A percentile compares a stretch with the other conserved stretches of the same genome.
Evolutionary conservation across 768 basidiomycete species (phyloP).

Genomic region (Pleurotus cornucopiae): DNA sequence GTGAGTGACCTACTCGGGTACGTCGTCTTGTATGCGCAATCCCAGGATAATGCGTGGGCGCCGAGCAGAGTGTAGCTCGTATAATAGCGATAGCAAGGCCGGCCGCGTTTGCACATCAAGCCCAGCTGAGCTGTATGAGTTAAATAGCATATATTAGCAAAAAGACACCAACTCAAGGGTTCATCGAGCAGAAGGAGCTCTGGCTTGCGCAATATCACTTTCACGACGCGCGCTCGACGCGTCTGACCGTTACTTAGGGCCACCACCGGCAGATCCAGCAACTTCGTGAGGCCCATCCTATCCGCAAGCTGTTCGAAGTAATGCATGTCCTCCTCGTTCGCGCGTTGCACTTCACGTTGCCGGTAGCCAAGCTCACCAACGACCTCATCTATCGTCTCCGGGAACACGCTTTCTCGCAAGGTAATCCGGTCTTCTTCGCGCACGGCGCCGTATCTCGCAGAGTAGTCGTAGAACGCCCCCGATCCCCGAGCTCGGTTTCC

Average conservation of each 20-base stretch:
- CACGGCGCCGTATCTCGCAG: constrained; percentile 86
- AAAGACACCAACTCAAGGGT: constrained; percentile 64
- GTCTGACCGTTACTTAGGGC: constrained; percentile 93
- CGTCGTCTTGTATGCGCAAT: constrained; percentile 62
- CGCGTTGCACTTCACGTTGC: constrained; percentile 15
- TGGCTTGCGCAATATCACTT: constrained; percentile 67
- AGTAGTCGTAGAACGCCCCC: constrained; percentile 87
- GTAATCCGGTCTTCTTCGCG: constrained; percentile 81
- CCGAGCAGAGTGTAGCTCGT: constrained; percentile 41
- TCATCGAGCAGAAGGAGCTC: constrained; percentile 86
- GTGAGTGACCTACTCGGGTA: constrained; percentile 74
- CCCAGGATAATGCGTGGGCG: constrained; percentile 63
- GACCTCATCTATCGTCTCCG: constrained; percentile 36
- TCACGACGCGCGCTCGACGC: constrained; percentile 76
- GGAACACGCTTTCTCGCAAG: constrained; percentile 66
- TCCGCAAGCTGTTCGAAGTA: constrained; percentile 52
- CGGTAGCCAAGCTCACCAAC: constrained; percentile 13
- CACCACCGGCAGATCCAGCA: constrained; percentile 82
- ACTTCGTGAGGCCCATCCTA: constrained; percentile 48
- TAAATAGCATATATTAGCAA: neutral
- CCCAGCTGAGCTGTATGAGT: constrained; percentile 51
- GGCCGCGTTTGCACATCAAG: constrained; percentile 63
- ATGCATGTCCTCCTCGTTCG: constrained; percentile 21
- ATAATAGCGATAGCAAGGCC: constrained; percentile 49
- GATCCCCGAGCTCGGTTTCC: constrained; percentile 52